Evolutionary conservation across 140 eudicot species (phyloP).

Genomic region (Cichorium intybus): DNA sequence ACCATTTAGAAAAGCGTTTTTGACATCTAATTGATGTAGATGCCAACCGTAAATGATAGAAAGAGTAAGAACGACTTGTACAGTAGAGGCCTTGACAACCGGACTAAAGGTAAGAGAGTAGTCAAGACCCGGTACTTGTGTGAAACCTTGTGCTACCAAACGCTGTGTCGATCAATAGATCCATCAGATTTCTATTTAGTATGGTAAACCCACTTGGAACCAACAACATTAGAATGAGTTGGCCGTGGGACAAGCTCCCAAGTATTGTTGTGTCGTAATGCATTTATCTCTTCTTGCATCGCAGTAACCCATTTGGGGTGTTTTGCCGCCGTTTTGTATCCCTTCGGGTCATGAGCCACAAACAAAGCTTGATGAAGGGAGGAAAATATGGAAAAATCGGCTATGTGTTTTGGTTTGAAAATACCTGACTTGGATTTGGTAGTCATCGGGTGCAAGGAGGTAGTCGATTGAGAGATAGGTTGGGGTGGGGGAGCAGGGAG

Average conservation of each 20-base stretch:
- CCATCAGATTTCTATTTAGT: not conserved
- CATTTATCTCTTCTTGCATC: not conserved
- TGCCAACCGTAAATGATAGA: too few relatives aligned
- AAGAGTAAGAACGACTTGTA: not conserved
- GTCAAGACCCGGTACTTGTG: too few relatives aligned
- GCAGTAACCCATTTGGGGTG: not conserved
- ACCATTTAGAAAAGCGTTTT: too few relatives aligned
- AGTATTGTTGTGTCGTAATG: not conserved
- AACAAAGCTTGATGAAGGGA: too few relatives aligned
- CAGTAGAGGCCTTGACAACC: not conserved
- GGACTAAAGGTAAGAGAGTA: not conserved
- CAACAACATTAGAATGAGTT: too few relatives aligned
- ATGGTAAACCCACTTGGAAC: not conserved
- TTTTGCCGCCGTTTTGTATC: not conserved
- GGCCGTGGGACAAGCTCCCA: not conserved
- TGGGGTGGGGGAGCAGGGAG: not conserved
- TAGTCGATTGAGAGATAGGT: too few relatives aligned
- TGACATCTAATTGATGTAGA: too few relatives aligned
- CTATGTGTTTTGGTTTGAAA: not conserved
- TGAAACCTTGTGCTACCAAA: too few relatives aligned
- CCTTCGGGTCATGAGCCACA: too few relatives aligned
- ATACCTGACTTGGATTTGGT: not conserved
- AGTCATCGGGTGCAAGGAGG: not conserved
- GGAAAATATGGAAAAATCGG: not conserved
- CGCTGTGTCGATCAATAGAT: too few relatives aligned